Base-by-base conservation (phyloP, 495 filamentous ascomycete species). In the Trichoderma orchidacearum region DNA sequence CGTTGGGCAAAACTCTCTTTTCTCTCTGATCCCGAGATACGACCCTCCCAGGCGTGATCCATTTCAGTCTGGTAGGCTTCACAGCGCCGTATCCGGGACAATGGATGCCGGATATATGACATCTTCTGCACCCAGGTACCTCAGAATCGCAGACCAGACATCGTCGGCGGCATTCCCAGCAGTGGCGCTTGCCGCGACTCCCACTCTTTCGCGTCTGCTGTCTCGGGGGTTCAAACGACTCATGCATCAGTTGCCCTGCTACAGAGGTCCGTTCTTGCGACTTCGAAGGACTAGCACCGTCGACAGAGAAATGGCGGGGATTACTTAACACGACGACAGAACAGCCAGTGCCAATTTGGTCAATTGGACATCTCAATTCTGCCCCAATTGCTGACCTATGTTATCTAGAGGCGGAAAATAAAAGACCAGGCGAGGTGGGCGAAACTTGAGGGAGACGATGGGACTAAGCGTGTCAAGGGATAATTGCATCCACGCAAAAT, bases 131-230 rank as follows among this genome's bases (percentile, higher is more conserved):
- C 4, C 32, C 57, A 15, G 66, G 64, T 21, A 28, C 51, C 6
- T 56, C 52, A 35, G 58, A 65, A 55, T 67, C 66, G 18, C 66
- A 68, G 3, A 68, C 64, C 23, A 68, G 53, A 11, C 56, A 63
- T 9, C 64, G 64, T 34, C 64, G 61, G 21, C 57, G 65, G 56
- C 66, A 68, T 58, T 68, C 66, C 66, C 66, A 67, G 56, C 66
- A 67, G 38, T 68, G 64, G 30, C 61, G 64, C 23, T 60, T 63
- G 30, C 31, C 53, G 27, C 27, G 54, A 25, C 32, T 18, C 18
- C 51, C 58, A n/a, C 34, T 57, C 17, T 23, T 21, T 41, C 9
- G 36, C 36, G n/a, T 41, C 36, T 6, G 15, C 7, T 41, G 36
- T 21, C 36, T 41, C 21, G 36, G n/a, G 8, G 36, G 13, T 21